phyloP scores from a whole-genome alignment of 2,329 filamentous ascomycete species.

The Curvularia hawaiiensis region DNA sequence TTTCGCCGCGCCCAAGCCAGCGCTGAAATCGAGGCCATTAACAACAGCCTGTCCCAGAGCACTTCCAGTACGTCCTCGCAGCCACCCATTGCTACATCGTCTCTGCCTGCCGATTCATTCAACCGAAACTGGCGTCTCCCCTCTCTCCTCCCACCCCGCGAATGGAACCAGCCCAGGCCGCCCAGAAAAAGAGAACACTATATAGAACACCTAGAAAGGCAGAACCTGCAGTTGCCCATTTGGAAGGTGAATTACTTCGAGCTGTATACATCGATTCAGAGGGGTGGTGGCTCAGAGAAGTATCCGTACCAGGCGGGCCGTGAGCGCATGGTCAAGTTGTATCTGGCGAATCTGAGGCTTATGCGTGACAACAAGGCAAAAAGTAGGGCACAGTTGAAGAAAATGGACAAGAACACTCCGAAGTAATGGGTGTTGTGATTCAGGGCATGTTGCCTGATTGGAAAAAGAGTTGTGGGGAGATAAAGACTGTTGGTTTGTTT shows the following conservation, averaged over 20 bases:
- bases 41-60: background rate
- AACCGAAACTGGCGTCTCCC: background rate
- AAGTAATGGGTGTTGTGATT: too few species aligned
- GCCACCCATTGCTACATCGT: too few species aligned
- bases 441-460: too few species aligned
- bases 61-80: background rate
- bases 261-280: background rate
- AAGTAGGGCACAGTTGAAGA: background rate
- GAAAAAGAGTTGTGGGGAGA: too few species aligned
- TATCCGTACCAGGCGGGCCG: background rate
- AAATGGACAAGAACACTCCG: too few species aligned
- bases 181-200: background rate
- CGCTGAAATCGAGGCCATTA: background rate
- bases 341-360: background rate
- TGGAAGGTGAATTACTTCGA: background rate
- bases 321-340: background rate
- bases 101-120: too few species aligned
- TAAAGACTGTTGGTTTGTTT: background rate
- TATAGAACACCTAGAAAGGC: background rate
- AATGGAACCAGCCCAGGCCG: background rate
- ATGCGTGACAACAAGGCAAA: background rate
- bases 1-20: background rate
- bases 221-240: background rate
- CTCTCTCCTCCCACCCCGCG: background rate
- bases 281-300: background rate